Conservation (phyloP, 2,329 filamentous ascomycete species). For the Ceratocystis harringtonii region DNA sequence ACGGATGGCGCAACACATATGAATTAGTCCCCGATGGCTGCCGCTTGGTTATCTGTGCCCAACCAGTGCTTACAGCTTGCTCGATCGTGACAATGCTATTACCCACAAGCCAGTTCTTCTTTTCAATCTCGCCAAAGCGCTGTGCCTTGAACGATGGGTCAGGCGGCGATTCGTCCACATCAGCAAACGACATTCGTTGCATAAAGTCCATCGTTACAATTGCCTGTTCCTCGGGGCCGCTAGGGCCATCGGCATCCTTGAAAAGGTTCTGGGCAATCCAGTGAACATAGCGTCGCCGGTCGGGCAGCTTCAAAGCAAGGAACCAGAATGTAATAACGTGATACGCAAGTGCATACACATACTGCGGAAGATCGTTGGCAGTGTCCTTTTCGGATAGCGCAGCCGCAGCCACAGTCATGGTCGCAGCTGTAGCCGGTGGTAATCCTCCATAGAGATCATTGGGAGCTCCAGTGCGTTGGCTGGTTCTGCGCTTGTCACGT, state of each 20-base stretch:
- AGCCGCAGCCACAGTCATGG: conserved; percentile 16
- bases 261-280: conserved; percentile 87
- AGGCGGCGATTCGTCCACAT: conserved; percentile 60
- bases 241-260: conserved; percentile 53
- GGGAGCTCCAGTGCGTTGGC: conserved; percentile 27
- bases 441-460: conserved; percentile 2
- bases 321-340: conserved; percentile 98
- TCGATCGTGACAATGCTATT: conserved; percentile 61
- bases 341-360: conserved; percentile 85
- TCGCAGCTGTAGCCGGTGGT: conserved; percentile 17
- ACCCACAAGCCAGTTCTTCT: conserved; percentile 57
- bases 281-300: conserved; percentile 67
- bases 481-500: conserved; percentile 45
- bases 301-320: conserved; percentile 68
- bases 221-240: conserved; percentile 78
- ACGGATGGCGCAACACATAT: conserved; percentile 45
- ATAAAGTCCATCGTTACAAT: conserved; percentile 90
- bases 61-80: conserved; percentile 50
- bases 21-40: conserved; percentile 54
- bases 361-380: conserved; percentile 70
- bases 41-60: conserved; percentile 56
- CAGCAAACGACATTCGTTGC: conserved; percentile 73
- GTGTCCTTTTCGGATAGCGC: conserved; percentile 15
- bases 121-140: conserved; percentile 49
- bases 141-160: conserved; percentile 50